Evolutionary conservation across 1,284 basidiomycete species (phyloP), one percentile per base, ranked within the genome.

Genomic region (Apiotrichum mycotoxinovorans): DNA sequence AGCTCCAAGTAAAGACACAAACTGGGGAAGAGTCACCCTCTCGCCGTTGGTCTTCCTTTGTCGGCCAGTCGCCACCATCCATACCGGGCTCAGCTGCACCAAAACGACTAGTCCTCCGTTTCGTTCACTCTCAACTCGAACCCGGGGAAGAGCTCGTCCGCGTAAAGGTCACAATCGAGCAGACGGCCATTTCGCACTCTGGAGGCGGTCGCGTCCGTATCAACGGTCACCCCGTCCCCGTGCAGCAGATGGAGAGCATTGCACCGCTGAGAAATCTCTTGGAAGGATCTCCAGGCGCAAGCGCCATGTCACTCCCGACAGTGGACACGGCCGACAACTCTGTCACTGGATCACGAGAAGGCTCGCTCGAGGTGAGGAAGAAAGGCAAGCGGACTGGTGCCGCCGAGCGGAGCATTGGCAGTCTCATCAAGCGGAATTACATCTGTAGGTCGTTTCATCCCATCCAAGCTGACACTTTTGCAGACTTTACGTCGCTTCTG

Each of bases 401-500:
- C 0, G 85, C 83, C 2, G 85, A 90, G 66, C 89, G 90, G 71
- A 84, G 86, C 4, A 87, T 97, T 42, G 75, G 89, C 12, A 85
- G 89, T 17, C 81, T 93, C 58, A 88, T 98, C 30, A 85, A 87
- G 68, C 83, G 95, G 59, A 96, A 91, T 74, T 99, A 99, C 73
- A 97, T 98, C 58, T 95, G 75, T 77, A 40, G 62, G 74, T 66
- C 17, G 7, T 8, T 1, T 12, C n/a, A 20, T 8, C 7, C 26
- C 15, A 11, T 18, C 15, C 5, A 4, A 8, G 57, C 62, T 67
- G 49, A 68, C 52, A 4, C 18, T 14, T 10, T n/a, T n/a, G n/a
- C 52, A 76, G 74, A 98, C 76, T 98, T 99, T 73, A 95, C 94
- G 1, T 96, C 94, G 0, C 80, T 99, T 22, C 78, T 98, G 41